Conservation (phyloP, 164 flowering plant genomes). For the Vitis amurensis region DNA sequence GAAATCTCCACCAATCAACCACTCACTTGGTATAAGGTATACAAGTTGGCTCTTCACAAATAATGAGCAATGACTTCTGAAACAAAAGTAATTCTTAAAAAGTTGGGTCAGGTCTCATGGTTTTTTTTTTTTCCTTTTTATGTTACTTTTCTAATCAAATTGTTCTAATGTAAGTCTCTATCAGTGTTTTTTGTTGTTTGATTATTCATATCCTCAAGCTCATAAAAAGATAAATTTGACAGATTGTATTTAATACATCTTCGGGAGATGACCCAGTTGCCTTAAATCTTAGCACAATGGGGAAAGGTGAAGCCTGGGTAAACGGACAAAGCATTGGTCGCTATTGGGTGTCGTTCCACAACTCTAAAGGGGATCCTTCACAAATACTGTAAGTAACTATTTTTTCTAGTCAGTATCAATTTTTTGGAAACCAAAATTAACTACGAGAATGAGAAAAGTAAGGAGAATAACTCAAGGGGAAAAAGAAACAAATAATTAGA, state of each 20-base stretch:
- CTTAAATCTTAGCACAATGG: constrained; percentile 33
- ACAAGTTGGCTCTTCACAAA: background rate
- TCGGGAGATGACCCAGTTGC: constrained; percentile 30
- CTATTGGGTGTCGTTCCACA: constrained; percentile 32
- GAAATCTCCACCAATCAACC: constrained; percentile 18
- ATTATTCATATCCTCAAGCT: background rate
- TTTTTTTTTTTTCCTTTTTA: too few relatives aligned
- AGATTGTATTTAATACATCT: constrained; percentile 32
- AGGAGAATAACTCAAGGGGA: too few relatives aligned
- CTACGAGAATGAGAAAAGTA: too few relatives aligned
- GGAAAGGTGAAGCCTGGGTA: constrained; percentile 44
- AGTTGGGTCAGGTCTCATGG: too few relatives aligned
- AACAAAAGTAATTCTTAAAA: background rate
- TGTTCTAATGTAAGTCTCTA: background rate
- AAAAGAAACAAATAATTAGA: too few relatives aligned
- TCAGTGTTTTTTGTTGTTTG: background rate
- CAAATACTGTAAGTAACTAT: constrained; percentile 21
- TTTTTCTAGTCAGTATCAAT: too few relatives aligned
- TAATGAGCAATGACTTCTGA: background rate
- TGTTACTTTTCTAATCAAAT: too few relatives aligned
- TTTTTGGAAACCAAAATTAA: too few relatives aligned
- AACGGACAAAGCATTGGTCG: constrained; percentile 45
- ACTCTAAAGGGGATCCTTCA: constrained; percentile 21
- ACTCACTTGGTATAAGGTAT: constrained; percentile 62
- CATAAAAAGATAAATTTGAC: background rate